These are phyloP conservation scores for Physcomitrium patens DNA, from an alignment of 225 moss, liverwort and hornwort genomes.

Conservation along the genomic window DNA sequence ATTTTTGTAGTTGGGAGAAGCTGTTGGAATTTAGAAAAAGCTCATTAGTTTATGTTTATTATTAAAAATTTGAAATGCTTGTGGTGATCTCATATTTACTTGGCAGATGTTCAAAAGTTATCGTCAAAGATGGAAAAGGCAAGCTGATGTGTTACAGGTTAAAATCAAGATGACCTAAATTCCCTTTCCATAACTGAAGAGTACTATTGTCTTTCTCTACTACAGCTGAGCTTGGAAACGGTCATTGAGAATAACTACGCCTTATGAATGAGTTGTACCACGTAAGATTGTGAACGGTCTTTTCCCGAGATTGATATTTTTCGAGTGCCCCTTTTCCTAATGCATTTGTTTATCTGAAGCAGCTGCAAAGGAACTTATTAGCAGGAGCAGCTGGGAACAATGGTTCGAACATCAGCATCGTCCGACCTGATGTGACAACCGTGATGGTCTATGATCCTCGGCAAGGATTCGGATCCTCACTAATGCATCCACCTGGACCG, in stretches of 20 bases:
- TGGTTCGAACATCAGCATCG: conserved; percentile 43
- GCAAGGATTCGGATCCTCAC: conserved; percentile 74
- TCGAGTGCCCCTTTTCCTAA: conserved; percentile 17
- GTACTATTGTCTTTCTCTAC: conserved; percentile 9
- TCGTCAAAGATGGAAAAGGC: conserved; percentile 77
- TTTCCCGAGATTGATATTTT: neutral
- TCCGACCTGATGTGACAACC: conserved; percentile 79
- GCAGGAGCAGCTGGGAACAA: conserved; percentile 46
- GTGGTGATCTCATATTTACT: conserved; percentile 16
- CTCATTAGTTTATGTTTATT: neutral
- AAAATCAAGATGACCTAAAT: conserved; percentile 55
- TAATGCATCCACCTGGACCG: conserved; percentile 56
- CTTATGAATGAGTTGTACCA: conserved; percentile 15
- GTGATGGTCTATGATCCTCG: conserved; percentile 87
- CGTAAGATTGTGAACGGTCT: conserved; percentile 14
- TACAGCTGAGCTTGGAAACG: conserved; percentile 4
- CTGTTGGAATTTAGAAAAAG: no score
- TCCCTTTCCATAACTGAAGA: conserved; percentile 49
- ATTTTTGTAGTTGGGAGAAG: neutral
- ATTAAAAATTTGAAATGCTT: conserved; percentile 2
- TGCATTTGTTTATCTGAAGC: conserved; percentile 26
- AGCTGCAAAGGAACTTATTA: conserved; percentile 61
- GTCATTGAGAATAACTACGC: neutral
- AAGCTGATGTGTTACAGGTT: conserved; percentile 36
- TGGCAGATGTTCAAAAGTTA: no score